A percentile compares a stretch with the other conserved stretches of the same genome.
phyloP scores from a whole-genome alignment of 805 yeast species.

The Yarrowia sp. region DNA sequence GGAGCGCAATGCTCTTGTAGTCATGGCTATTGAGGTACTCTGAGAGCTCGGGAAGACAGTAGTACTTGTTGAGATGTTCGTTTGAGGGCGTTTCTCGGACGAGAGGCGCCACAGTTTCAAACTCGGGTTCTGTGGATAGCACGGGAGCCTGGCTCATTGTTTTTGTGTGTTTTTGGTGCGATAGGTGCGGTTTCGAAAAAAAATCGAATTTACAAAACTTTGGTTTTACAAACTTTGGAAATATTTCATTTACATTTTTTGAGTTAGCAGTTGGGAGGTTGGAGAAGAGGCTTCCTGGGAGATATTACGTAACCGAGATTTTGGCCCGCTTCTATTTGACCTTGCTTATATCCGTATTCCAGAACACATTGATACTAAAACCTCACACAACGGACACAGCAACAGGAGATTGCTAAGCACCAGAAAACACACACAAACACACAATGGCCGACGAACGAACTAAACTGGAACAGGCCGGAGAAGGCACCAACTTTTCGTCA shows the following conservation, averaged over 20 bases:
- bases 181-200: not conserved
- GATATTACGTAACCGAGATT: not conserved
- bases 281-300: not conserved
- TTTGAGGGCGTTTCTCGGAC: not conserved
- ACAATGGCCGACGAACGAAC: slow-evolving; percentile 17
- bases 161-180: not conserved
- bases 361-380: not conserved
- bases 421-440: not conserved
- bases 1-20: slow-evolving; percentile 65
- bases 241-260: not conserved
- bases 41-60: slow-evolving; percentile 8
- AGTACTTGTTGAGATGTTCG: not conserved
- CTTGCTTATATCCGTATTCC: not conserved
- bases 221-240: not conserved
- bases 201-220: not conserved
- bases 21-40: slow-evolving; percentile 29
- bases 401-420: too few relatives aligned
- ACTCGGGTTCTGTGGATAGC: slow-evolving; percentile 6
- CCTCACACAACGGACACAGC: not conserved
- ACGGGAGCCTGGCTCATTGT: slow-evolving; percentile 23
- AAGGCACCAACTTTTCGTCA: slow-evolving; percentile 35
- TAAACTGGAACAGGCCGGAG: slow-evolving; percentile 13
- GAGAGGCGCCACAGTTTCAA: not conserved
- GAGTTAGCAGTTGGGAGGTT: not conserved
- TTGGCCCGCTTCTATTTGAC: not conserved